These are phyloP conservation scores for Blumeria graminis DNA, from an alignment of 2,329 filamentous ascomycete genomes.

Conservation along the genomic window DNA sequence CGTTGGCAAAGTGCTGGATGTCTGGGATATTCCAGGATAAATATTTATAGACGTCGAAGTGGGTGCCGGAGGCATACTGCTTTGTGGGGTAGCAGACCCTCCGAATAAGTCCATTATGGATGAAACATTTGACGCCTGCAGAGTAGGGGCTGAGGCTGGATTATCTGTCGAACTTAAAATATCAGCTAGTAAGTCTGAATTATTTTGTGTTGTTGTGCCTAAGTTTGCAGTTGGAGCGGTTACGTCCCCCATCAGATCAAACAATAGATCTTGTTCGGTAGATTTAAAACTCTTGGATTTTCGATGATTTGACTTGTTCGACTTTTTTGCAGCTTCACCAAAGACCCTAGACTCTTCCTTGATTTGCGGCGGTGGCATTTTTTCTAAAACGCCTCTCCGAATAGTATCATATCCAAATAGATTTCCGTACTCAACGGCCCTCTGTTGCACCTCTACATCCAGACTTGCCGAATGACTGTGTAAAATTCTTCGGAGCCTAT, in stretches of 20 bases:
- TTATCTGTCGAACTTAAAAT: slow-evolving; percentile 57
- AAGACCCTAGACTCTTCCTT: slow-evolving; percentile 83
- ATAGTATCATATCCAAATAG: slow-evolving; percentile 81
- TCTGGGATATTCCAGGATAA: slow-evolving; percentile 25
- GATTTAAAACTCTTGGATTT: slow-evolving; percentile 59
- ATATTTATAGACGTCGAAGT: slow-evolving; percentile 24
- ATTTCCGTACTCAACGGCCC: slow-evolving; percentile 85
- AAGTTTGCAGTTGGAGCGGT: slow-evolving; percentile 32
- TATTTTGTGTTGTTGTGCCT: slow-evolving; percentile 40
- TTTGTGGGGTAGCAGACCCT: slow-evolving; percentile 21
- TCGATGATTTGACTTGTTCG: slow-evolving; percentile 44
- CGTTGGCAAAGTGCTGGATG: slow-evolving; percentile 23
- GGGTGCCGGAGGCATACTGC: slow-evolving; percentile 16
- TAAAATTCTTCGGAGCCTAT: slow-evolving; percentile 59
- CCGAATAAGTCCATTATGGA: slow-evolving; percentile 85
- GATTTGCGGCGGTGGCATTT: slow-evolving; percentile 94
- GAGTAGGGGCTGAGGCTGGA: slow-evolving; percentile 21
- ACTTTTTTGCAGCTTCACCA: slow-evolving; percentile 50
- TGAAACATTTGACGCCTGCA: slow-evolving; percentile 31
- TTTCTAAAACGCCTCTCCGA: slow-evolving; percentile 72
- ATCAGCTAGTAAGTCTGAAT: slow-evolving; percentile 71
- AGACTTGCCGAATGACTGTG: slow-evolving; percentile 61
- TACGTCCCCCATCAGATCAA: slow-evolving; percentile 77
- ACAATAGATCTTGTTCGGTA: slow-evolving; percentile 71
- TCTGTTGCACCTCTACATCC: slow-evolving; percentile 87